Evolutionary conservation across 352 stramenopile genomes (phyloP).

Genomic region (Pythium brassicae): DNA sequence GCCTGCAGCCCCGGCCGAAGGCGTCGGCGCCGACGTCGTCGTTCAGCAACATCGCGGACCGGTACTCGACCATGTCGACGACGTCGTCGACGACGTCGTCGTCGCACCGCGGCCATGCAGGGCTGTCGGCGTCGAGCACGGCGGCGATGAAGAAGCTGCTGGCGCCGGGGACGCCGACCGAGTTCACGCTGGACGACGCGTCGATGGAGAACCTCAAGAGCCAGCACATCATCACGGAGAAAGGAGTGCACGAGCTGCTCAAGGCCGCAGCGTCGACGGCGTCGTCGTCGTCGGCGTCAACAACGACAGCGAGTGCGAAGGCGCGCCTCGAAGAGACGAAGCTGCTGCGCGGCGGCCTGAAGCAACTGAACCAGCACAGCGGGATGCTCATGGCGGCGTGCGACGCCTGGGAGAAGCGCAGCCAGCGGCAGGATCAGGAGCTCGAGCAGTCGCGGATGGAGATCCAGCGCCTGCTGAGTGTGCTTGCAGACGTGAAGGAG

Average conservation of each 20-base stretch:
- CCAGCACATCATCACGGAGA: slow-evolving; percentile 59
- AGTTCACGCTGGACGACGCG: slow-evolving; percentile 41
- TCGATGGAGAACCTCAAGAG: slow-evolving; percentile 56
- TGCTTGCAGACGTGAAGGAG: slow-evolving; percentile 24
- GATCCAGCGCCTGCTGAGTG: slow-evolving; percentile 36
- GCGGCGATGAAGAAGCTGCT: slow-evolving; percentile 37
- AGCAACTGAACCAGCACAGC: slow-evolving; percentile 37
- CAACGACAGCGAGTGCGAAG: slow-evolving; percentile 37
- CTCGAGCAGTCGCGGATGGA: slow-evolving; percentile 33
- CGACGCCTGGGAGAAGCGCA: slow-evolving; percentile 41
- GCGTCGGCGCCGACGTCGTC: slow-evolving; percentile 7
- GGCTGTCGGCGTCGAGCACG: slow-evolving; percentile 20
- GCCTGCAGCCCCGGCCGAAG: slow-evolving; percentile 6
- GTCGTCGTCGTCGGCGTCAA: slow-evolving; percentile 32
- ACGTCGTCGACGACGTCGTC: slow-evolving; percentile 19
- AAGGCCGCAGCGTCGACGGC: slow-evolving; percentile 30
- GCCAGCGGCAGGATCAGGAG: slow-evolving; percentile 39
- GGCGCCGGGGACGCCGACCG: slow-evolving; percentile 24
- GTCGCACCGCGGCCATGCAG: slow-evolving; percentile 7
- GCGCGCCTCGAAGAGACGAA: slow-evolving; percentile 46
- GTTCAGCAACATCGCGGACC: slow-evolving; percentile 15
- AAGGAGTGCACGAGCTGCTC: slow-evolving; percentile 60
- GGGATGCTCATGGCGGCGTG: slow-evolving; percentile 41
- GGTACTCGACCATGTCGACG: slow-evolving; percentile 27
- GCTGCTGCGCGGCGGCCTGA: slow-evolving; percentile 40